phyloP scores from a whole-genome alignment of 2,329 filamentous ascomycete genomes.

The Neoascochyta sp. region DNA sequence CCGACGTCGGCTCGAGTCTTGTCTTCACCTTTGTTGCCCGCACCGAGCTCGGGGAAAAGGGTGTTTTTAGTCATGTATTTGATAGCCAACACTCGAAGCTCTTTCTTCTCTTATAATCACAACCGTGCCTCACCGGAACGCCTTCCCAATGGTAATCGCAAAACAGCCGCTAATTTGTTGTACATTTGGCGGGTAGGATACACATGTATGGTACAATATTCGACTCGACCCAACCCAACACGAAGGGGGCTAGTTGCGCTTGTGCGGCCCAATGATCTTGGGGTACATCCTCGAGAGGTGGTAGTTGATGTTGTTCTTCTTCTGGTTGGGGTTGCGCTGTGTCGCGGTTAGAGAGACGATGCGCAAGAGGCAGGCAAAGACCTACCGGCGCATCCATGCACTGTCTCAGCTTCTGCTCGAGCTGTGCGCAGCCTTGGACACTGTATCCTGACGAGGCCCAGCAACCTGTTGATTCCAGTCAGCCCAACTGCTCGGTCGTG shows the following conservation, averaged over 20 bases:
- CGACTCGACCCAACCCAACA: slow-evolving; percentile 1
- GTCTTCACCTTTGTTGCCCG: no score
- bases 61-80: no score
- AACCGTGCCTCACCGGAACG: slow-evolving; percentile 13
- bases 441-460: slow-evolving; percentile 77
- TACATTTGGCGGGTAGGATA: no score
- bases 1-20: no score
- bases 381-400: slow-evolving; percentile 79
- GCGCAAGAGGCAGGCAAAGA: slow-evolving; percentile 15
- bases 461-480: slow-evolving; percentile 56
- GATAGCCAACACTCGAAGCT: no score
- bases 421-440: slow-evolving; percentile 55
- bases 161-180: no score
- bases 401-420: slow-evolving; percentile 59
- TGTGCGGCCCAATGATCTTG: slow-evolving; percentile 67
- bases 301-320: slow-evolving; percentile 85
- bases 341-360: slow-evolving; percentile 7
- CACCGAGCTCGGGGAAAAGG: no score
- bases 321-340: slow-evolving; percentile 54
- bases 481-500: slow-evolving; percentile 7
- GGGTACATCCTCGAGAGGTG: slow-evolving; percentile 76
- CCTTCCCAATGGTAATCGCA: slow-evolving; percentile 14
- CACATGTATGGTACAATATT: slow-evolving; percentile 26
- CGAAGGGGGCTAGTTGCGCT: slow-evolving; percentile 52
- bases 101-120: slow-evolving; percentile 10